A percentile compares a stretch with the other conserved stretches of the same genome.
Conservation (phyloP, 345 rosid genomes). For the Salix dunnii region DNA sequence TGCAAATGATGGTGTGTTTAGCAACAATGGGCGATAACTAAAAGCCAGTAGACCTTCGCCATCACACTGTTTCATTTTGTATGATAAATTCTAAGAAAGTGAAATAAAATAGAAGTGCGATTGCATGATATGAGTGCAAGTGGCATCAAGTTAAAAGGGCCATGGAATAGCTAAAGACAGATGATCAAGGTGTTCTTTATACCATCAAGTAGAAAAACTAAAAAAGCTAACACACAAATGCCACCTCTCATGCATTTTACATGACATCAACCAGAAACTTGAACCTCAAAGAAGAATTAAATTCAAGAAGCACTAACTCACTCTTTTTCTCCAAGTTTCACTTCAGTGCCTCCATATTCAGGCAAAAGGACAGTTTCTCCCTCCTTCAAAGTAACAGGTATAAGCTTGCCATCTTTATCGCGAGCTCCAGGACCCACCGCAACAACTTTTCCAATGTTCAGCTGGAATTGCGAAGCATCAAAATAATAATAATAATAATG, state of each 20-base stretch:
- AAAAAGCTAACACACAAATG: background rate
- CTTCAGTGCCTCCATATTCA: conserved; percentile 29
- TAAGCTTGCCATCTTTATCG: conserved; percentile 18
- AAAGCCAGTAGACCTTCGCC: background rate
- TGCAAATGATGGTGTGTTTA: background rate
- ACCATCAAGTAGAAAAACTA: background rate
- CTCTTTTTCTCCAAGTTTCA: conserved; percentile 30
- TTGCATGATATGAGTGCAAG: too few relatives aligned
- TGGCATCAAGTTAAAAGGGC: background rate
- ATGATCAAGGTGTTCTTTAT: background rate
- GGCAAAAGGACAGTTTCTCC: conserved; percentile 31
- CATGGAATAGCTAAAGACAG: background rate
- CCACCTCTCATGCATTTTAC: background rate
- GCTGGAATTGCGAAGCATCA: conserved; percentile 3
- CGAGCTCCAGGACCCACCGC: conserved; percentile 25
- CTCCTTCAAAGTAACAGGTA: conserved; percentile 26
- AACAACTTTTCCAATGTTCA: conserved; percentile 25
- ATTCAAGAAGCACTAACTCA: conserved; percentile 1
- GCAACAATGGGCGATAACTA: background rate
- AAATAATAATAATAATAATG: background rate
- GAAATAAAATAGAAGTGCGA: too few relatives aligned
- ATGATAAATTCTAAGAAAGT: too few relatives aligned
- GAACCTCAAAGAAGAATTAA: background rate
- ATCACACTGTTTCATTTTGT: too few relatives aligned
- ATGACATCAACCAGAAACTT: background rate